Base-by-base conservation (phyloP, 2,329 filamentous ascomycete genomes). In the Curvularia sp. region DNA sequence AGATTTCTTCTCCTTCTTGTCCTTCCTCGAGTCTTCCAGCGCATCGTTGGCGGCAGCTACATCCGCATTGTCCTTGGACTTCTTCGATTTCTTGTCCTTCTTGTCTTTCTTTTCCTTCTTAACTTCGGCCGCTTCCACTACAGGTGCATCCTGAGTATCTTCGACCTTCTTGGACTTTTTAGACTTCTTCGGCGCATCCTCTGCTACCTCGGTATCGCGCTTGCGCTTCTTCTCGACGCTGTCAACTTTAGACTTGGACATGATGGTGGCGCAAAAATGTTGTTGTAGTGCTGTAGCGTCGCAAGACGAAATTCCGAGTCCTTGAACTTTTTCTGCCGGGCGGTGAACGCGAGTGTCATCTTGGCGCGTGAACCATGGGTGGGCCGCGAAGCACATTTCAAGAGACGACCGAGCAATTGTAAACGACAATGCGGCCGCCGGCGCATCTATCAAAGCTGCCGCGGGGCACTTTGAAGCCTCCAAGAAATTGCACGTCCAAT, bases 151-250 rank as follows among this genome's bases (percentile, higher is more conserved):
- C 27, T 51, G 48, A 28, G 56, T 41, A 28, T 67, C 60, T 8
- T 64, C 65, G 19, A 59, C 39, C 55, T 67, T 70, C 55, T 72
- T 74, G 19, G 67, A 67, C 50, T 75, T 76, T 54, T 74, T 75
- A 2, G 65, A 67, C 55, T 73, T 75, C 45, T 76, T 74, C 0
- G 64, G 57, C 21, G 62, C 66, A 10, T 66, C 64, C n/a, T 68
- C 67, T 36, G 53, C 63, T 25, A 60, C 65, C 28, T 74, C 70
- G 3, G 64, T 66, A 45, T 73, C 67, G 57, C 72, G 66, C 68
- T 77, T 75, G 60, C 74, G 72, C 65, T 74, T 75, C 60, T 72
- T 72, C 57, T 75, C 67, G 6, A 38, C 47, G 45, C 61, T 66
- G 30, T 73, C 69, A 47, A 70, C 66, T 43, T 70, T 69, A 21